Conservation (phyloP, 2,329 filamentous ascomycete species). For the Cladophialophora carrionii region DNA sequence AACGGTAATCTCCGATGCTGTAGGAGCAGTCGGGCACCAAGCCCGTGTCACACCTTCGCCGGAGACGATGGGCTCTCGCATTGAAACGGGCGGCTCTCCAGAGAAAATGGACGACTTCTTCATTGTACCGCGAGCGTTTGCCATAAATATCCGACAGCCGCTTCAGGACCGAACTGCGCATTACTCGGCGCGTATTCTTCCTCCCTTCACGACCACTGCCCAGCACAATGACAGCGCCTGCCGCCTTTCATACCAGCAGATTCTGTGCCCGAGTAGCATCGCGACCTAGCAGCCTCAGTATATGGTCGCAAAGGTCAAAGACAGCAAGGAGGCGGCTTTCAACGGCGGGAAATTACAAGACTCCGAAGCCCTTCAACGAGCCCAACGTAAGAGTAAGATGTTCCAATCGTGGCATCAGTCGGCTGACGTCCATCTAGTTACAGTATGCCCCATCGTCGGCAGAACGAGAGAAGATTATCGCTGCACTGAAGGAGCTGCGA, state of each 20-base stretch:
- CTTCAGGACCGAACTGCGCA: not conserved
- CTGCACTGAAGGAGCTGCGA: slow-evolving; percentile 42
- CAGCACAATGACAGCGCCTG: not conserved
- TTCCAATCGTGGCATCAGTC: not conserved
- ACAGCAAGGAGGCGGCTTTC: slow-evolving; percentile 24
- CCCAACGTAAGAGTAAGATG: slow-evolving; percentile 23
- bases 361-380: slow-evolving; percentile 35
- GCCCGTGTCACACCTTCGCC: not conserved
- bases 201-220: not conserved
- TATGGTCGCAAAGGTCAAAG: not conserved
- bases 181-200: not conserved
- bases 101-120: not conserved
- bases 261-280: not conserved
- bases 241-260: not conserved
- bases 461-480: slow-evolving; percentile 44
- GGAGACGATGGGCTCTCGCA: not conserved
- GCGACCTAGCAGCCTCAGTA: not conserved
- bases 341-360: slow-evolving; percentile 29
- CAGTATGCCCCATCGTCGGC: slow-evolving; percentile 41
- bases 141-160: not conserved
- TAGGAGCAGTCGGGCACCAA: not conserved
- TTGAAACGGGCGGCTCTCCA: not conserved
- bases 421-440: slow-evolving; percentile 15
- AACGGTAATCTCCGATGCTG: not conserved
- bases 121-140: not conserved